Evolutionary conservation across 2,329 filamentous ascomycete species (phyloP).

Genomic region (Diaporthe batatas): DNA sequence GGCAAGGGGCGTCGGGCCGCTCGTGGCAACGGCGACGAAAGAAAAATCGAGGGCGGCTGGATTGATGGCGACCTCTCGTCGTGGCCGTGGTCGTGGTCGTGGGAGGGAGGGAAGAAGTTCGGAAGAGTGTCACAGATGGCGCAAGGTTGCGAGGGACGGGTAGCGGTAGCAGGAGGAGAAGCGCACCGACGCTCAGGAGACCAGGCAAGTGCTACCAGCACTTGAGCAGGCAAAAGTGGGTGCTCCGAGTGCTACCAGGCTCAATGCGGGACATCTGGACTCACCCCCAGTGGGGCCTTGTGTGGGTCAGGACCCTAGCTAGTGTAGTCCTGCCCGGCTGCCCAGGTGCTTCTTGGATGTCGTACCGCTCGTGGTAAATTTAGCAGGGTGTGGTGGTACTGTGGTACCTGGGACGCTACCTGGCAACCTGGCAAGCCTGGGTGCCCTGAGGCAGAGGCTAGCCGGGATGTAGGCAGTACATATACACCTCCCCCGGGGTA

Average conservation of each 20-base stretch:
- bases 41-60: background rate
- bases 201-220: conserved; percentile 15
- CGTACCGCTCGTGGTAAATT: conserved; percentile 22
- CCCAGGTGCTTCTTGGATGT: conserved; percentile 14
- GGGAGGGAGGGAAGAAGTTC: conserved; percentile 44
- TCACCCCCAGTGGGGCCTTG: conserved; percentile 20
- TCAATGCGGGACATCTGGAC: conserved; percentile 31
- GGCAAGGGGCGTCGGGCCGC: background rate
- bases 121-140: conserved; percentile 23
- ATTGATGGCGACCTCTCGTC: conserved; percentile 27
- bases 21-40: conserved; percentile 16
- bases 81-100: conserved; percentile 50
- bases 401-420: background rate
- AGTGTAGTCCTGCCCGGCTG: conserved; percentile 10
- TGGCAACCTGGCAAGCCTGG: background rate
- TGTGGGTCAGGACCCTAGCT: conserved; percentile 28
- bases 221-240: conserved; percentile 27
- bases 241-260: conserved; percentile 12
- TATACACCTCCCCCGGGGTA: too few relatives aligned
- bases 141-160: conserved; percentile 31
- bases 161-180: conserved; percentile 28
- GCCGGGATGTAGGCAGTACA: background rate
- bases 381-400: background rate
- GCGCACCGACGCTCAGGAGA: conserved; percentile 31
- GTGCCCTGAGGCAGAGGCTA: background rate